phyloP scores from a whole-genome alignment of 139 green algal genomes.

The Pseudopediastrum boryanum region DNA sequence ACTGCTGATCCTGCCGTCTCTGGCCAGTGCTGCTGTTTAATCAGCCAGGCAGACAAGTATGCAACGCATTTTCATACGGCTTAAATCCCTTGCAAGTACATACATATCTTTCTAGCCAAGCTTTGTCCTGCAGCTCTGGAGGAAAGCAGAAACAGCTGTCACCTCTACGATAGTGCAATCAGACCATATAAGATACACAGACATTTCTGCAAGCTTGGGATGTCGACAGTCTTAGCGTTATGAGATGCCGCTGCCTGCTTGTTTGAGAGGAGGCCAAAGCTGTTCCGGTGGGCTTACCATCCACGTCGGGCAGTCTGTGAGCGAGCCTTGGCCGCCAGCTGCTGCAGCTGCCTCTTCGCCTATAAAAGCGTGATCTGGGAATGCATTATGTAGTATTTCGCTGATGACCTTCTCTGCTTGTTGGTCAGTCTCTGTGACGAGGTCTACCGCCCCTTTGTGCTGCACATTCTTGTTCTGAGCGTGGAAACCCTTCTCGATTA shows the following conservation, averaged over 20 bases:
- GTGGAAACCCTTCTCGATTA: constrained; percentile 39
- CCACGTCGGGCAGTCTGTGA: constrained; percentile 94
- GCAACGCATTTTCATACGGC: no score
- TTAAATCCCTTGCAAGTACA: no score
- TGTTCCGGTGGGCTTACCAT: constrained; percentile 52
- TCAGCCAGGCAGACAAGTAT: no score
- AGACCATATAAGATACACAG: background rate
- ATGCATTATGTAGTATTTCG: constrained; percentile 41
- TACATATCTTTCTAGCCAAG: background rate
- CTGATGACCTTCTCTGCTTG: constrained; percentile 77
- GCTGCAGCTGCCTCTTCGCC: constrained; percentile 73
- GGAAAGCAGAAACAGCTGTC: background rate
- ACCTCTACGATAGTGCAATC: background rate
- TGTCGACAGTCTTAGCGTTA: background rate
- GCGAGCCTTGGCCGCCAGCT: constrained; percentile 48
- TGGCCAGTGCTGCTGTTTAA: no score
- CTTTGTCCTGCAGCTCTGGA: background rate
- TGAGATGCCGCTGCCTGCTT: background rate
- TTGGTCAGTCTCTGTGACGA: constrained; percentile 98
- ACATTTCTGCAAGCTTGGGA: background rate
- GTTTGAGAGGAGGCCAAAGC: no score
- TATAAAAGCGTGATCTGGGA: constrained; percentile 73
- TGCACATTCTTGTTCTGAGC: constrained; percentile 23
- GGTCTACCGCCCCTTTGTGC: constrained; percentile 65
- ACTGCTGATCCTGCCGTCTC: no score